Percentiles rank a stretch among this genome's conserved stretches.
phyloP scores from a whole-genome alignment of 148 eudicot species.

The Nyssa sinensis region DNA sequence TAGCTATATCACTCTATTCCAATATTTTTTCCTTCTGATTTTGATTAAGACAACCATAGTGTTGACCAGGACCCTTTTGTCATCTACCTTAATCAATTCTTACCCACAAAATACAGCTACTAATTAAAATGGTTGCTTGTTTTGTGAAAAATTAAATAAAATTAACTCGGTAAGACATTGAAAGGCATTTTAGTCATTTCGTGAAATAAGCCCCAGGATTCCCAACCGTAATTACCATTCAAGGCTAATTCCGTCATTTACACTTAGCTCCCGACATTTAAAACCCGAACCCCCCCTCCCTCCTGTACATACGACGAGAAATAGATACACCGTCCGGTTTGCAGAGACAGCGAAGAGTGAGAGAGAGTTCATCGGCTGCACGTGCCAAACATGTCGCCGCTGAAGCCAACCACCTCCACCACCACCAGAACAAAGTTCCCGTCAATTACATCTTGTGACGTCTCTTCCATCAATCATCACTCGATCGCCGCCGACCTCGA shows the following conservation, averaged over 20 bases:
- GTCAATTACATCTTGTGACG: conserved; percentile 53
- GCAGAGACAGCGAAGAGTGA: not conserved
- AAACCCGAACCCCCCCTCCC: conserved; percentile 39
- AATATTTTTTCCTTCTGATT: too few species aligned
- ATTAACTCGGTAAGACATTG: too few species aligned
- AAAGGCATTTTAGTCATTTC: not conserved
- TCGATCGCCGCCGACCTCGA: conserved; percentile 94
- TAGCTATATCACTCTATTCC: too few species aligned
- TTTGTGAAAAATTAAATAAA: too few species aligned
- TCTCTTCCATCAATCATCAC: conserved; percentile 28
- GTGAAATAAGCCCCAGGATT: not conserved
- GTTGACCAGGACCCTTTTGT: too few species aligned
- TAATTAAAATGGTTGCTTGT: too few species aligned
- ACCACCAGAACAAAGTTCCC: conserved; percentile 29
- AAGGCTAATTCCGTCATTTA: conserved; percentile 25
- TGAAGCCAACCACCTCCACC: conserved; percentile 12
- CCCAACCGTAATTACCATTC: conserved; percentile 2
- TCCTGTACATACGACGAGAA: conserved; percentile 6
- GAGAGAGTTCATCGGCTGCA: not conserved
- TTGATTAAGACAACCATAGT: too few species aligned
- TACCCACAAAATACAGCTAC: too few species aligned
- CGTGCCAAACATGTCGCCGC: too few species aligned
- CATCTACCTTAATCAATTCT: too few species aligned
- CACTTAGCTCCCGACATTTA: conserved; percentile 27
- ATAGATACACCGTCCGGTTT: not conserved